A percentile compares a stretch with the other conserved stretches of the same genome.
Evolutionary conservation across 805 yeast species (phyloP).

Genomic region (Candida michaelii): DNA sequence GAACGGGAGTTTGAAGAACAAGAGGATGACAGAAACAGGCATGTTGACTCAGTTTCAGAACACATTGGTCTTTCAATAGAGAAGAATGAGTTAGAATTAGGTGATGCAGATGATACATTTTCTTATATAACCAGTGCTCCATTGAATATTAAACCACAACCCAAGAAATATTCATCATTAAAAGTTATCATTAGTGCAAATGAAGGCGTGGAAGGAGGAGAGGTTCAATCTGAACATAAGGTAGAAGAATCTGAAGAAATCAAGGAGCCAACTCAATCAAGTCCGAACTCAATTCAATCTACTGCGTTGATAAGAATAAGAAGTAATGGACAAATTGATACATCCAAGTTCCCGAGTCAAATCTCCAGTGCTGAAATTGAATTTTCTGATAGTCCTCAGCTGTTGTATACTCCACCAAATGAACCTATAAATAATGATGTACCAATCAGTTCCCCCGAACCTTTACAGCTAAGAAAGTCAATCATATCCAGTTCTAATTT

Average conservation of each 20-base stretch:
- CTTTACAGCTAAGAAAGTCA: conserved; percentile 3
- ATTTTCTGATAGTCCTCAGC: conserved; percentile 7
- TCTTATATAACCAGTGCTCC: conserved; percentile 12
- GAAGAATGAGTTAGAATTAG: not conserved
- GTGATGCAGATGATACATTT: not conserved
- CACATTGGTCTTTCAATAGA: not conserved
- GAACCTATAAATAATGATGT: not conserved
- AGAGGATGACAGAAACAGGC: too few species aligned
- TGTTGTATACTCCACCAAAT: not conserved
- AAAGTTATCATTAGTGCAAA: not conserved
- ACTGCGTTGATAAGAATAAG: conserved; percentile 1
- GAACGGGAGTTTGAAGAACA: too few species aligned
- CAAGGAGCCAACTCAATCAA: too few species aligned
- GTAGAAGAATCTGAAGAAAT: too few species aligned
- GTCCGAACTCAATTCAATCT: not conserved
- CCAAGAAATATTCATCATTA: conserved; percentile 4
- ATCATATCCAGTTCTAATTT: not conserved
- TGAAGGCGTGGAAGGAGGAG: not conserved
- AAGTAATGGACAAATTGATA: conserved; percentile 4
- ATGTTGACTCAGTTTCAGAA: too few species aligned
- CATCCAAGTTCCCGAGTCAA: conserved; percentile 1
- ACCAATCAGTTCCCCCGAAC: not conserved
- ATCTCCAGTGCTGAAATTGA: conserved; percentile 13
- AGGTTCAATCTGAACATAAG: too few species aligned
- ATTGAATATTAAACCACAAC: conserved; percentile 1